Conservation (phyloP, 148 eudicot genomes). For the Rhododendron kiyosumense region DNA sequence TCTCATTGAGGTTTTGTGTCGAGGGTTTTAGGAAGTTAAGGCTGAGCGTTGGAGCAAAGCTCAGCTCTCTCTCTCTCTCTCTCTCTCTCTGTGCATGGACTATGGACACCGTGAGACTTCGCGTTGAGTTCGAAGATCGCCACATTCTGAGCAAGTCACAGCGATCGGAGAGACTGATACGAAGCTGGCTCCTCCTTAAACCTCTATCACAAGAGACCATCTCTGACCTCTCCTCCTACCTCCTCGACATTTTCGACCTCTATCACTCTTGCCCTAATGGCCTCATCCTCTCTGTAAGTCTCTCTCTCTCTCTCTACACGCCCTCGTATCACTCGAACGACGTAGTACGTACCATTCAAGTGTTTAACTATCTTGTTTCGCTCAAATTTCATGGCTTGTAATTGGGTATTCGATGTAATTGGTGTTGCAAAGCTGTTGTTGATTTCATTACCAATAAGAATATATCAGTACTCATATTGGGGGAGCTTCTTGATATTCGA, state of each 20-base stretch:
- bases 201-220: constrained; percentile 41
- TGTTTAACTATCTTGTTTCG: not conserved
- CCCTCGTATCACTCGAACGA: not conserved
- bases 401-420: not conserved
- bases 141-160: constrained; percentile 52
- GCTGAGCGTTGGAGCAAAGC: not conserved
- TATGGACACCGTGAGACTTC: constrained; percentile 44
- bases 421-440: not conserved
- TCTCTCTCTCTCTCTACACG: constrained; percentile 5
- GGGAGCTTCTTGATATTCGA: not conserved
- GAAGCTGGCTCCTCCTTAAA: constrained; percentile 61
- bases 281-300: constrained; percentile 61
- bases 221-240: constrained; percentile 42
- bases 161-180: constrained; percentile 47
- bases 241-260: constrained; percentile 54
- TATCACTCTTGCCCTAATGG: constrained; percentile 69
- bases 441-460: not conserved
- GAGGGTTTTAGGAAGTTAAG: constrained; percentile 3
- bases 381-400: not conserved
- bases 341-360: not conserved
- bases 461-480: not conserved
- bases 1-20: not conserved
- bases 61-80: not conserved
- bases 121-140: constrained; percentile 47
- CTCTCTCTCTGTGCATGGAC: constrained; percentile 8